These are phyloP conservation scores for Eragrostis tef DNA, from an alignment of 202 grass and related monocot species.

Conservation along the genomic window DNA sequence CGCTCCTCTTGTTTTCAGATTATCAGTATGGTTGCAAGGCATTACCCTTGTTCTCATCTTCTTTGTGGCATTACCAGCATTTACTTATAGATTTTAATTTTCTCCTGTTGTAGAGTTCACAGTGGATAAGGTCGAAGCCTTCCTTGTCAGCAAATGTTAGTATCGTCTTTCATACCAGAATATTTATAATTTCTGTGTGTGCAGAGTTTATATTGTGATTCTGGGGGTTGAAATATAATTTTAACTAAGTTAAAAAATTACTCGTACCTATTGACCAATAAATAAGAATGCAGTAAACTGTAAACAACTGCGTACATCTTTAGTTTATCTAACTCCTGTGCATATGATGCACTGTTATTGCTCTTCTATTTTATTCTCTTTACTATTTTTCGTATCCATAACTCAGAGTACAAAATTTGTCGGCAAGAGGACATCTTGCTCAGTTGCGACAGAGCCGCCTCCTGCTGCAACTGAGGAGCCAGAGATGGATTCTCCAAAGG, in stretches of 20 bases:
- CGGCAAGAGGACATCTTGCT: slow-evolving; percentile 71
- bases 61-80: neutral
- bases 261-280: neutral
- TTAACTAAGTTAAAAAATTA: neutral
- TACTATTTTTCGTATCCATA: slow-evolving; percentile 28
- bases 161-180: slow-evolving; percentile 28
- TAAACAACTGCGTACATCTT: neutral
- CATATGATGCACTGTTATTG: neutral
- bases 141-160: slow-evolving; percentile 56
- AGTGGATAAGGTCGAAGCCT: slow-evolving; percentile 50
- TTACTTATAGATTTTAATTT: slow-evolving; percentile 25
- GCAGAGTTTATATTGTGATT: neutral
- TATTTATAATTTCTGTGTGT: slow-evolving; percentile 9
- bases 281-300: neutral
- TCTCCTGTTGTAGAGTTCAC: slow-evolving; percentile 55
- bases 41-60: slow-evolving; percentile 15
- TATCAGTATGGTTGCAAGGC: neutral
- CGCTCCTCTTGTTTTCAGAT: neutral
- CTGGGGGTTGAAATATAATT: neutral
- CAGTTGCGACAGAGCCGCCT: slow-evolving; percentile 74
- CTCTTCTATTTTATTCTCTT: slow-evolving; percentile 10
- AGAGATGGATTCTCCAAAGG: slow-evolving; percentile 78
- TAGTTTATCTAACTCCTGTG: neutral
- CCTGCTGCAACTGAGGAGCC: slow-evolving; percentile 67
- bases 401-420: slow-evolving; percentile 61